Percentiles rank a stretch among this genome's conserved stretches.
Evolutionary conservation across 2,329 filamentous ascomycete genomes (phyloP).

Genomic region (Colletotrichum scovillei): DNA sequence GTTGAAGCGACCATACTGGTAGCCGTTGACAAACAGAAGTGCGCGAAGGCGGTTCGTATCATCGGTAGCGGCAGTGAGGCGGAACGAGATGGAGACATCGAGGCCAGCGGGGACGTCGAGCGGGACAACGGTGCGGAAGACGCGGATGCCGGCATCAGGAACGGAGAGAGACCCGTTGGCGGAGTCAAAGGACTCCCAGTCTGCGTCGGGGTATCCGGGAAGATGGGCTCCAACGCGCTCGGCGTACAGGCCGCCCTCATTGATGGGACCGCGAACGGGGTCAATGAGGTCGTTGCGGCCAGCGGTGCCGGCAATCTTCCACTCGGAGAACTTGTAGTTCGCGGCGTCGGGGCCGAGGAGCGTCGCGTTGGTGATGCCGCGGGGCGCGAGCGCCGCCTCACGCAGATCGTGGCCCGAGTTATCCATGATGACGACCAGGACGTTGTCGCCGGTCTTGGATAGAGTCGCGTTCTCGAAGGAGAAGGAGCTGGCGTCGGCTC

Average conservation of each 20-base stretch:
- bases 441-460: conserved; percentile 51
- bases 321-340: conserved; percentile 57
- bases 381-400: conserved; percentile 56
- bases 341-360: conserved; percentile 51
- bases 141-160: conserved; percentile 61
- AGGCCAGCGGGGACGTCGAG: conserved; percentile 62
- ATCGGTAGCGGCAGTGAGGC: conserved; percentile 57
- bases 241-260: conserved; percentile 68
- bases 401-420: conserved; percentile 70
- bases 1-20: conserved; percentile 71
- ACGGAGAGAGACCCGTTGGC: conserved; percentile 52
- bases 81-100: conserved; percentile 68
- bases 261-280: conserved; percentile 64
- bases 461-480: conserved; percentile 63
- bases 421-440: conserved; percentile 68
- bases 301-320: conserved; percentile 69
- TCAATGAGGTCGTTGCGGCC: conserved; percentile 64
- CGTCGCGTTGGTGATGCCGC: conserved; percentile 65
- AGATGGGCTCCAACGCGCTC: conserved; percentile 70
- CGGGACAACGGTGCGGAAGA: conserved; percentile 65
- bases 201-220: conserved; percentile 62
- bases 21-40: conserved; percentile 73
- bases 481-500: conserved; percentile 52
- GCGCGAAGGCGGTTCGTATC: conserved; percentile 56
- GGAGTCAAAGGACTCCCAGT: conserved; percentile 50